A percentile compares a stretch with the other conserved stretches of the same genome.
Conservation (phyloP, 139 green algal species). For the Trebouxia sp. region DNA sequence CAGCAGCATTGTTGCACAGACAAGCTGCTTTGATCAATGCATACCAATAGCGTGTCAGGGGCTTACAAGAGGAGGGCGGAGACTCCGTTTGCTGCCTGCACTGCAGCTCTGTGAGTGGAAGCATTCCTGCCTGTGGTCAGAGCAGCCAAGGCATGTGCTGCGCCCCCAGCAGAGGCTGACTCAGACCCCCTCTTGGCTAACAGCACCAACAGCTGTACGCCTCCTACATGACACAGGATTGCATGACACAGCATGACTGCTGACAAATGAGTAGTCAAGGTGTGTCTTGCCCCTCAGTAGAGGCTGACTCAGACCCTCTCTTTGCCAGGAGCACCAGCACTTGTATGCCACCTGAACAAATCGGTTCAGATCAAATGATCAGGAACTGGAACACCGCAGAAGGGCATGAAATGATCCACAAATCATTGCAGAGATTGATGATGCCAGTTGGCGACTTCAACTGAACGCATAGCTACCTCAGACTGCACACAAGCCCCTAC, state of each 20-base stretch:
- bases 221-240: not conserved
- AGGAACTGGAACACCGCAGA: too few relatives aligned
- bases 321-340: not conserved
- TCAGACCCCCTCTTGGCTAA: not conserved
- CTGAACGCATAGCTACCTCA: too few relatives aligned
- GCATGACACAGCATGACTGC: too few relatives aligned
- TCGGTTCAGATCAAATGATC: too few relatives aligned
- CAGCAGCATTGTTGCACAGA: too few relatives aligned
- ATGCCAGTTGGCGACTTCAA: too few relatives aligned
- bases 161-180: not conserved
- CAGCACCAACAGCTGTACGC: not conserved
- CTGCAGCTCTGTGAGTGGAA: not conserved
- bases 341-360: not conserved
- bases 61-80: not conserved
- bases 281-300: not conserved
- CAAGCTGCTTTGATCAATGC: too few relatives aligned
- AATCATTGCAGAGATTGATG: too few relatives aligned
- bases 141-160: slow-evolving; percentile 1
- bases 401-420: too few relatives aligned
- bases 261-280: not conserved
- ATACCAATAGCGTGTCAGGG: not conserved
- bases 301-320: not conserved
- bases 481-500: too few relatives aligned
- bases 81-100: not conserved
- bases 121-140: slow-evolving; percentile 15